Evolutionary conservation across 148 eudicot genomes (phyloP), one percentile per base, ranked within the genome.

Genomic region (Beta vulgaris): DNA sequence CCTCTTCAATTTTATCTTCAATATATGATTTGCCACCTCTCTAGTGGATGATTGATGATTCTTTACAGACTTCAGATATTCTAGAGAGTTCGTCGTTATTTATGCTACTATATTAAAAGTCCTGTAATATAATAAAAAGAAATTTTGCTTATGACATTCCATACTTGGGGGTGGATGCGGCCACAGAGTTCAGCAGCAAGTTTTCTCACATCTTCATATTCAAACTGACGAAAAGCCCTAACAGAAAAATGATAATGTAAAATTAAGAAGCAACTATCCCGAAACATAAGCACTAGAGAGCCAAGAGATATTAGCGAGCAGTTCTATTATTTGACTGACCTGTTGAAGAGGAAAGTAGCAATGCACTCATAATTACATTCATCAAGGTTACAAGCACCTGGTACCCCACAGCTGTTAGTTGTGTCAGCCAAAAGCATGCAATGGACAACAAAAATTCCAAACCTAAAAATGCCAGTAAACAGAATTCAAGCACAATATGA

Each of bases 101-200:
- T 32, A 31, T 29, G 6, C 15, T 16, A 15, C n/a, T n/a, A 32
- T 3, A 14, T 29, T 11, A 7, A 14, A 29, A 61, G 65, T 29
- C 39, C 8, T 15, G 37, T 5, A 31, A 15, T 25, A 11, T 37
- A 37, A 62, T 40, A n/a, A 42, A 25, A n/a, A 6, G 21, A 12
- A 39, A 42, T 34, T 29, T 29, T 4, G 4, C 34, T 42, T 25
- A 67, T 4, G 18, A 11, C 35, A 40, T n/a, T 10, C 65, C 79
- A 65, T 88, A 90, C 97, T 78, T 87, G 63, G 39, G 92, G 92
- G 76, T 90, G 95, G 77, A 90, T 85, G 76, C 91, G 85, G 67
- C 97, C 97, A 80, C 87, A 90, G 18, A 90, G 97, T 81, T 92
- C 97, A 68, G 97, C 94, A 51, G 94, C 89, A 77, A 92, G 89